These are phyloP conservation scores for Penicillium digitatum DNA, from an alignment of 2,329 filamentous ascomycete species.

Conservation along the genomic window DNA sequence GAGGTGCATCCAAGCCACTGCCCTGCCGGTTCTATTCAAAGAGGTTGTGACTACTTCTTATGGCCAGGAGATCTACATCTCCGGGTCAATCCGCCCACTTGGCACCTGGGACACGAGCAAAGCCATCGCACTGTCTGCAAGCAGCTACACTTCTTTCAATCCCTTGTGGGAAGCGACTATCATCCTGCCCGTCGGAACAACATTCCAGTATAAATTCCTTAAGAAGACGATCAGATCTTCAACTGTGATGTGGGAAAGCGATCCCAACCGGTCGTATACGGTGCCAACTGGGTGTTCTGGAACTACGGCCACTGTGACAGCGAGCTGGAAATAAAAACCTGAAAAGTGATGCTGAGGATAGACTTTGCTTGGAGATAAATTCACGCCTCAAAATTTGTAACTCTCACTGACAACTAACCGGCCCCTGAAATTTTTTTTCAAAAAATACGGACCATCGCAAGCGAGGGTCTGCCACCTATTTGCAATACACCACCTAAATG, in stretches of 20 bases:
- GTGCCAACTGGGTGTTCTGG: conserved; percentile 39
- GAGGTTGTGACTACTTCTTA: conserved; percentile 54
- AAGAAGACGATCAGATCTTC: conserved; percentile 53
- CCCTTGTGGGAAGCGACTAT: conserved; percentile 60
- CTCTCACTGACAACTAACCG: neutral
- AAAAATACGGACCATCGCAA: too few species aligned
- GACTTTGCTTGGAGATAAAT: neutral
- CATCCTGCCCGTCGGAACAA: conserved; percentile 52
- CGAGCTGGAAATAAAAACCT: conserved; percentile 39
- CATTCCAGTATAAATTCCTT: conserved; percentile 67
- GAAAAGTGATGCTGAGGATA: neutral
- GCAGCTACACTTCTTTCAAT: conserved; percentile 55
- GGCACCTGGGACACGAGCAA: conserved; percentile 58
- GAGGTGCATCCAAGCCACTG: conserved; percentile 28
- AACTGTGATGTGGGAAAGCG: conserved; percentile 57
- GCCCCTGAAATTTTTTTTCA: too few species aligned
- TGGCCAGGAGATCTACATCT: conserved; percentile 64
- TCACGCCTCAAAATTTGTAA: too few species aligned
- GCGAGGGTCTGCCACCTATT: too few species aligned
- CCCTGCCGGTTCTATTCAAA: conserved; percentile 61
- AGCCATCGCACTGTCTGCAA: conserved; percentile 57
- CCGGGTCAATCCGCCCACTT: conserved; percentile 57
- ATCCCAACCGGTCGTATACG: conserved; percentile 46
- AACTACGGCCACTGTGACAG: conserved; percentile 33
- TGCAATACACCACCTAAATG: too few species aligned